Evolutionary conservation across 352 stramenopile genomes (phyloP).

Genomic region (Pythium phragmiticola): DNA sequence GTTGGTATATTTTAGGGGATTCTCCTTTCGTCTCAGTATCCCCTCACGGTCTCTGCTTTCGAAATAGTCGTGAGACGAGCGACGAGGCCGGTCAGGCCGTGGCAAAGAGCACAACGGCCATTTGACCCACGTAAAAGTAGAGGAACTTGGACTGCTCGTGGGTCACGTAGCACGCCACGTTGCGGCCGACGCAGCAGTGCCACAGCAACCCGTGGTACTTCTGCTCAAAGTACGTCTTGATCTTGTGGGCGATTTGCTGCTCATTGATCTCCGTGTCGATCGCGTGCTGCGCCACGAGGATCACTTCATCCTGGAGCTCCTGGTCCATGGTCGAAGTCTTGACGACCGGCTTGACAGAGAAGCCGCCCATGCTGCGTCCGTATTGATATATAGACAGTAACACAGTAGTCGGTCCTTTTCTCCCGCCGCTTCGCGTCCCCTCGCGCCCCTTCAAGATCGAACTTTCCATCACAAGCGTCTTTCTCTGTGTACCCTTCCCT

Average conservation of each 20-base stretch:
- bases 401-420: not conserved
- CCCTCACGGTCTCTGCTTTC: no score
- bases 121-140: constrained; percentile 96
- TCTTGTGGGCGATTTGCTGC: constrained; percentile 89
- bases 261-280: constrained; percentile 82
- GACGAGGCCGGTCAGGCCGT: constrained; percentile 33
- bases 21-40: no score
- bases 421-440: constrained; percentile 7
- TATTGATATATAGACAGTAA: not conserved
- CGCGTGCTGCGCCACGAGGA: constrained; percentile 70
- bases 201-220: constrained; percentile 90
- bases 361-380: constrained; percentile 34
- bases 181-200: constrained; percentile 94
- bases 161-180: constrained; percentile 93
- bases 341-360: constrained; percentile 77
- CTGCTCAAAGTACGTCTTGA: constrained; percentile 92
- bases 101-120: constrained; percentile 91
- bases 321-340: constrained; percentile 89
- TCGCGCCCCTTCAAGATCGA: not conserved
- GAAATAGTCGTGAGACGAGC: not conserved
- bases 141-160: constrained; percentile 95
- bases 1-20: not conserved
- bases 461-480: not conserved
- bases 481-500: not conserved
- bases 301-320: constrained; percentile 83